Conservation (phyloP, 768 basidiomycete genomes). For the Termitomyces sp. region DNA sequence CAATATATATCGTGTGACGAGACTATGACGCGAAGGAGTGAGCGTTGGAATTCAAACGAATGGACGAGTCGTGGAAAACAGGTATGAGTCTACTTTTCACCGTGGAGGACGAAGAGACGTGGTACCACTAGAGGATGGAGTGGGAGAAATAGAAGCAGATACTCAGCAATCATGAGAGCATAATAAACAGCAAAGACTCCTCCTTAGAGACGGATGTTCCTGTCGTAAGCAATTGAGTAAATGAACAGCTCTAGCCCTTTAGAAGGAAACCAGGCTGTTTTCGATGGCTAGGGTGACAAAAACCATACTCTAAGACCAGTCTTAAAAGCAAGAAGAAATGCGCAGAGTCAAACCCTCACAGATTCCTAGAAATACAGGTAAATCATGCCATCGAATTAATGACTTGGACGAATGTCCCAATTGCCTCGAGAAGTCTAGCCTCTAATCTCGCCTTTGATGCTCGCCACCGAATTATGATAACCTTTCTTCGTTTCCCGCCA, state of each 20-base stretch:
- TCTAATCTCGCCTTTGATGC: constrained; percentile 27
- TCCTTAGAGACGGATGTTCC: not conserved
- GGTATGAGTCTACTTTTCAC: not conserved
- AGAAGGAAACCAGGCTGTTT: not conserved
- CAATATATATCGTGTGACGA: not conserved
- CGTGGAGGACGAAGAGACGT: not conserved
- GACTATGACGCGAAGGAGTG: not conserved
- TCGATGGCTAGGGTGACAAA: not conserved
- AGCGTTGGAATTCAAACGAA: constrained; percentile 2
- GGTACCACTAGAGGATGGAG: not conserved
- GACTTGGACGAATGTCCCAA: not conserved
- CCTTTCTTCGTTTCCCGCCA: constrained; percentile 51
- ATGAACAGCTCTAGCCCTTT: not conserved
- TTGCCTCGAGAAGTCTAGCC: not conserved
- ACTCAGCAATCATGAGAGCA: not conserved
- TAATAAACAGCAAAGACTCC: not conserved
- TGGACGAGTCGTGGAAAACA: not conserved
- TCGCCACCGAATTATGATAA: constrained; percentile 44
- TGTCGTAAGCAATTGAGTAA: not conserved
- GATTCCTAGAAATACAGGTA: not conserved
- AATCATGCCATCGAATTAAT: not conserved
- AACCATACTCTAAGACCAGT: not conserved
- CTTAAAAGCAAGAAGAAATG: not conserved
- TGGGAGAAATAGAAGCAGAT: not conserved
- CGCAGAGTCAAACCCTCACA: not conserved